Evolutionary conservation across 257 asterid species (phyloP), one percentile per base, ranked within the genome.

Genomic region (Solanum bulbocastanum): DNA sequence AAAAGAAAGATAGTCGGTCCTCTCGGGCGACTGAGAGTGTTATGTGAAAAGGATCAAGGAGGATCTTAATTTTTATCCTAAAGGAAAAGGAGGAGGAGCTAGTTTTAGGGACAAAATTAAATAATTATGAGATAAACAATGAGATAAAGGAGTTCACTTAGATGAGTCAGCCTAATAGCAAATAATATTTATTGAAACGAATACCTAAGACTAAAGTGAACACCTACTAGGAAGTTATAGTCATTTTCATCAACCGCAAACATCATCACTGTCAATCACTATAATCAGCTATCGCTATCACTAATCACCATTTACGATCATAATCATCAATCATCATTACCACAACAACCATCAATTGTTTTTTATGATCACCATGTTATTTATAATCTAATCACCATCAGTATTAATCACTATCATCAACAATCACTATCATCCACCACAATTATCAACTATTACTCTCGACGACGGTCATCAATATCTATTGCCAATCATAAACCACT

Each of bases 11-110:
- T 7, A 56, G 25, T 4, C 1, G 0, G 2, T 20, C 10, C 0
- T 56, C 0, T 20, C 9, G 5, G 0, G n/a, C 1, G 2, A 0
- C 1, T 0, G 25, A 56, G 10, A 20, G 25, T 56, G 5, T 1
- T 56, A 20, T 56, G 25, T 56, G 3, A 4, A 56, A 56, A 56
- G 10, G 25, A 56, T 0, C 25, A 7, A 56, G 25, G 10, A 56
- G 11, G 1, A 56, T 56, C n/a, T 9, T 40, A 40, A 40, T 40
- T 40, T 13, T 10, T 0, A 20, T 56, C 0, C n/a, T 56, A 7
- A 56, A 56, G n/a, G 0, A 52, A 18, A 7, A 18, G 10, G 4
- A 56, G 65, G n/a, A 52, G 65, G 4, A 1, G 25, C 1, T 20
- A 20, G 25, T 2, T 20, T 3, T 20, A 1, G 5, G 25, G 5